These are phyloP conservation scores for Rubus idaeus DNA, from an alignment of 306 rosid genomes.

Conservation along the genomic window DNA sequence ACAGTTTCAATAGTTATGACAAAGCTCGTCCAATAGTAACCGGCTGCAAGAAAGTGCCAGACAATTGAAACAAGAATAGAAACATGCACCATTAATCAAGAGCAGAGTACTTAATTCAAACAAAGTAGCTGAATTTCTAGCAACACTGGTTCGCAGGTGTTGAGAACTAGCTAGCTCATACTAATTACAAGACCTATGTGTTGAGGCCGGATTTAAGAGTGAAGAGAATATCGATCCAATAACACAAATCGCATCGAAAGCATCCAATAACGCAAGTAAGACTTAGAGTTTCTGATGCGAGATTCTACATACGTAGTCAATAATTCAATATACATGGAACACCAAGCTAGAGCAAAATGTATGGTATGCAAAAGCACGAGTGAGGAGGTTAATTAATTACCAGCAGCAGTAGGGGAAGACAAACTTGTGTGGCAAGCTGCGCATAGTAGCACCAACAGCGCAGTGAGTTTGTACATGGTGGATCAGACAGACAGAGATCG, in stretches of 20 bases:
- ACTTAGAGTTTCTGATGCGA: not conserved
- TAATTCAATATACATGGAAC: not conserved
- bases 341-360: not conserved
- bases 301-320: not conserved
- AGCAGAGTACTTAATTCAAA: no score
- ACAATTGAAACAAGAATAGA: no score
- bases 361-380: not conserved
- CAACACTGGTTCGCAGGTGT: not conserved
- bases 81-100: no score
- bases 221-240: no score
- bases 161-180: not conserved
- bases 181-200: not conserved
- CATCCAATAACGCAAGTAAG: not conserved
- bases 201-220: not conserved
- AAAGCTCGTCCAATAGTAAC: no score
- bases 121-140: not conserved
- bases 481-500: not conserved
- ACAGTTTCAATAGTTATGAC: no score
- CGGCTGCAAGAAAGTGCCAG: no score
- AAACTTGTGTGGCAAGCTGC: slow-evolving; percentile 41
- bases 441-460: slow-evolving; percentile 38
- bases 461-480: slow-evolving; percentile 45
- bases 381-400: slow-evolving; percentile 14
- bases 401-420: slow-evolving; percentile 39
- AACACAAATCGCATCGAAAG: no score